Base-by-base conservation (phyloP, 345 rosid genomes). In the Abelmoschus esculentus region DNA sequence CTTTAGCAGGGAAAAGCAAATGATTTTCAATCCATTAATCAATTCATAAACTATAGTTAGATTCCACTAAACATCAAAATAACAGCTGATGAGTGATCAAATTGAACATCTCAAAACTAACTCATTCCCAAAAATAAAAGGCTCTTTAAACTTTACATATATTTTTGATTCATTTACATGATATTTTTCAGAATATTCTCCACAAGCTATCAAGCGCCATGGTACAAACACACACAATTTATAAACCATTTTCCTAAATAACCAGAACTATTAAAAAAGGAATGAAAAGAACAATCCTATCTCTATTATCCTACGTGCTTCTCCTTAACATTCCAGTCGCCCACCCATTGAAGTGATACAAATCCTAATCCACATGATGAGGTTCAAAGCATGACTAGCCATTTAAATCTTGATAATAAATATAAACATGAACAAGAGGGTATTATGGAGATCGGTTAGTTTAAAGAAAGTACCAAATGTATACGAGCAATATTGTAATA, bases 401-500 rank as follows among this genome's bases (percentile, higher is more conserved):
- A 22, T 31, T 9, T 59, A 59, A 42, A 22, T 26, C 32, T 57
- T 57, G 62, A 55, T 42, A 70, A 42, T 13, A 59, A 11, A 11
- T 38, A 61, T 13, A 12, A 61, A 49, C 58, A 71, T 7, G 14
- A 29, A 71, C 31, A 55, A 55, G 15, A 36, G 58, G 8, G 14
- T 22, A 56, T 22, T 28, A 3, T 10, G 22, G 36, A 47, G 55
- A 13, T 15, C 56, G 28, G 31, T 46, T 14, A 55, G 66, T 40
- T 55, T 31, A 72, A 56, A 74, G 60, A 70, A 54, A 49, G 73
- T 91, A 95, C 99, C 99, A 95, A 81, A 61, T 97, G 90, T 62
- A 95, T 95, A 76, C 97, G 99, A 74, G 95, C 86, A 86, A 91
- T 91, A 72, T 95, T 95, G 86, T 95, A 95, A 78, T 95, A 91